Conservation (phyloP, 2,329 filamentous ascomycete species). For the Dothideomycetidae sp. region DNA sequence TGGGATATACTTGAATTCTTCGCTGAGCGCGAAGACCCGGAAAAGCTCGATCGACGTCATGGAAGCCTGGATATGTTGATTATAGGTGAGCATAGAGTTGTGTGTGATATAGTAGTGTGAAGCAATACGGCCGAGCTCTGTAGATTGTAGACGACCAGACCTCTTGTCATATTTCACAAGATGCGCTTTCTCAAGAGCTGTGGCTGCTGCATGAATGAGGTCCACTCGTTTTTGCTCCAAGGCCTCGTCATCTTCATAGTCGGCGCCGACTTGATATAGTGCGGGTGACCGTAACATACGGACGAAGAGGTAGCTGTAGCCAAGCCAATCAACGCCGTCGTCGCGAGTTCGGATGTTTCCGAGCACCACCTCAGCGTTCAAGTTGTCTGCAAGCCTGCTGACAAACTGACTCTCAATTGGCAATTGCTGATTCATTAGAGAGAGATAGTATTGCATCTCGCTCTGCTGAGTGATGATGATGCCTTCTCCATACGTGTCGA, state of each 20-base stretch:
- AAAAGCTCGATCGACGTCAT: slow-evolving; percentile 93
- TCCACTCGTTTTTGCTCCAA: slow-evolving; percentile 97
- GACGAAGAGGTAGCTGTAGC: slow-evolving; percentile 95
- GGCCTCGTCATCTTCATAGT: slow-evolving; percentile 83
- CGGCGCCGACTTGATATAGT: slow-evolving; percentile 85
- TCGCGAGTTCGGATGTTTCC: slow-evolving; percentile 85
- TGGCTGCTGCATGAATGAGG: slow-evolving; percentile 83
- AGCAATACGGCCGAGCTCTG: slow-evolving; percentile 86
- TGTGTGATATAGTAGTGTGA: slow-evolving; percentile 98
- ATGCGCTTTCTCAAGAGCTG: slow-evolving; percentile 71
- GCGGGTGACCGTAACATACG: slow-evolving; percentile 93
- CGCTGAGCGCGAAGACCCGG: slow-evolving; percentile 86
- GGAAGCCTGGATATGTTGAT: slow-evolving; percentile 82
- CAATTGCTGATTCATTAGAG: slow-evolving; percentile 87
- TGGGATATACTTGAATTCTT: slow-evolving; percentile 98
- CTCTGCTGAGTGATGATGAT: slow-evolving; percentile 95
- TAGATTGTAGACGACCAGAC: slow-evolving; percentile 72
- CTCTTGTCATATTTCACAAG: slow-evolving; percentile 94
- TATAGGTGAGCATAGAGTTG: slow-evolving; percentile 93
- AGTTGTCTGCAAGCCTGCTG: slow-evolving; percentile 81
- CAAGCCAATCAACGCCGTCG: slow-evolving; percentile 97
- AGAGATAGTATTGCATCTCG: slow-evolving; percentile 95
- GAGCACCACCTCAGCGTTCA: slow-evolving; percentile 91
- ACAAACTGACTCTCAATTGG: slow-evolving; percentile 96
- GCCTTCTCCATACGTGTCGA: slow-evolving; percentile 93